These are phyloP conservation scores for Irpex sp. DNA, from an alignment of 1,284 basidiomycete genomes.

Conservation along the genomic window DNA sequence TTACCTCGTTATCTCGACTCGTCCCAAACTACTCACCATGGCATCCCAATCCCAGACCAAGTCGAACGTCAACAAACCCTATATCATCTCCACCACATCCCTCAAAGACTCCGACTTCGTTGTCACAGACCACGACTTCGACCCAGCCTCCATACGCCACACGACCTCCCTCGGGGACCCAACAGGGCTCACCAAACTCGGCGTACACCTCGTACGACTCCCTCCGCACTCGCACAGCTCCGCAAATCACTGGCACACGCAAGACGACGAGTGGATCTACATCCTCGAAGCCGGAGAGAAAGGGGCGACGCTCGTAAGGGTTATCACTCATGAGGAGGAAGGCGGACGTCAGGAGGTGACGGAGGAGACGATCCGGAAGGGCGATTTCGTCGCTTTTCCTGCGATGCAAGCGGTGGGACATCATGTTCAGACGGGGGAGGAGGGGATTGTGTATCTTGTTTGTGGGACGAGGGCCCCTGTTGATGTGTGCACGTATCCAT, in stretches of 20 bases:
- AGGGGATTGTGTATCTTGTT: constrained; percentile 23
- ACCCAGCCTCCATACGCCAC: constrained; percentile 14
- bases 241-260: constrained; percentile 24
- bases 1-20: too few species aligned
- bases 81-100: not conserved
- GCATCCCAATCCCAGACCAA: not conserved
- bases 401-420: constrained; percentile 16
- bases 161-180: constrained; percentile 22
- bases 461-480: constrained; percentile 22
- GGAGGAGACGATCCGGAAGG: constrained; percentile 20
- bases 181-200: constrained; percentile 22
- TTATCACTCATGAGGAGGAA: constrained; percentile 10
- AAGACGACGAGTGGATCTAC: constrained; percentile 28
- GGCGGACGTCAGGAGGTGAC: constrained; percentile 7
- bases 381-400: constrained; percentile 28
- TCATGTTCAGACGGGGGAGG: constrained; percentile 16
- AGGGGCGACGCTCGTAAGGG: constrained; percentile 12
- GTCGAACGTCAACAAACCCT: not conserved
- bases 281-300: constrained; percentile 22
- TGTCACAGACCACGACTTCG: constrained; percentile 2
- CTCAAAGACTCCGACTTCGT: not conserved
- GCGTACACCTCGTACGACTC: constrained; percentile 23
- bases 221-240: constrained; percentile 20
- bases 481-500: constrained; percentile 23
- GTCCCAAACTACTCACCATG: not conserved